Evolutionary conservation across 2,329 filamentous ascomycete genomes (phyloP).

Genomic region (Trichophaea hybrida): DNA sequence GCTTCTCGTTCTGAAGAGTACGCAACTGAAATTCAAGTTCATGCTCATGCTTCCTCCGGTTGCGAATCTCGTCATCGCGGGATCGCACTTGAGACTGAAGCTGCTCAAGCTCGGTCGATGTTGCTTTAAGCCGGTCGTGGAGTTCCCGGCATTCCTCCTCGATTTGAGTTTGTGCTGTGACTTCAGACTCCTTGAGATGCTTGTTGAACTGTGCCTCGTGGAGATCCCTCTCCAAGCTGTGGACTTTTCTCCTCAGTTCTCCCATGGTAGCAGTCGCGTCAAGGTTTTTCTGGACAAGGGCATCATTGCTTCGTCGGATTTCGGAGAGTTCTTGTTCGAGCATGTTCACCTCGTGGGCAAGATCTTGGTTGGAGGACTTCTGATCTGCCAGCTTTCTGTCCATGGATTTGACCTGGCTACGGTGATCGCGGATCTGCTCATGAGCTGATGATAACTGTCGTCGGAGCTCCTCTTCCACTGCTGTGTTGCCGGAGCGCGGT

Average conservation of each 20-base stretch:
- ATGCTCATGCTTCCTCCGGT: conserved; percentile 29
- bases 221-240: conserved; percentile 34
- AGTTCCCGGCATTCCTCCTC: conserved; percentile 34
- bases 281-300: conserved; percentile 32
- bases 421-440: conserved; percentile 44
- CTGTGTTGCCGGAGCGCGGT: conserved; percentile 39
- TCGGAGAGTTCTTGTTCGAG: conserved; percentile 59
- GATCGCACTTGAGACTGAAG: conserved; percentile 29
- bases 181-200: conserved; percentile 19
- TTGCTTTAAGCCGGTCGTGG: conserved; percentile 32
- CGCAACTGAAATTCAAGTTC: conserved; percentile 29
- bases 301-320: conserved; percentile 50
- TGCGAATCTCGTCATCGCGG: conserved; percentile 24
- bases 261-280: conserved; percentile 38
- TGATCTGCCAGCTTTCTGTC: conserved; percentile 39
- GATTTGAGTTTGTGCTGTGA: conserved; percentile 28
- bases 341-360: conserved; percentile 37
- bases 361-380: conserved; percentile 43
- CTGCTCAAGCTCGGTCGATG: conserved; percentile 32
- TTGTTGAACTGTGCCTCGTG: conserved; percentile 35
- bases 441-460: conserved; percentile 47
- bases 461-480: conserved; percentile 45
- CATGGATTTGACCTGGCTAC: conserved; percentile 37
- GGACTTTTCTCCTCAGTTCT: conserved; percentile 51
- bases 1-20: conserved; percentile 23